Evolutionary conservation across 169 alveolate species (phyloP), one percentile per base, ranked within the genome.

Genomic region (Cryptosporidium muris): DNA sequence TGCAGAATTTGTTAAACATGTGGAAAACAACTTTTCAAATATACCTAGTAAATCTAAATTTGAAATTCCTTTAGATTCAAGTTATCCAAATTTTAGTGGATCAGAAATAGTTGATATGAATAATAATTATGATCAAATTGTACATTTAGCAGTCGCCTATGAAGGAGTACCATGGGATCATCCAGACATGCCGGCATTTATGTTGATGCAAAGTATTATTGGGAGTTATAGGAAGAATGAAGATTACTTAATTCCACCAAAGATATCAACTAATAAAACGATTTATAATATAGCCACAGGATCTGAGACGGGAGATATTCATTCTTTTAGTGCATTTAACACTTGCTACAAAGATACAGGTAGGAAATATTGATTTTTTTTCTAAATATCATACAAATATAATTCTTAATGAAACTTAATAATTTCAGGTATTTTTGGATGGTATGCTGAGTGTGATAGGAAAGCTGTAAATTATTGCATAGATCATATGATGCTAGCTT

Each of bases 301-400:
- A 14, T 52, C 54, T 66, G 54, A 66, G 42, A 25, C 25, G 11
- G 64, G 51, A 40, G 38, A 63, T 16, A 95, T 96, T 37, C 96
- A 94, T 49, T 82, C 82, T 42, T 94, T 91, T 82, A 91, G 93
- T 42, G 93, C 96, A 4, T 94, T 94, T 80, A 94, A 94, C 68
- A 94, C 96, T 1, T 91, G 95, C 68, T 97, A 96, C 91, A 92
- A 94, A 54, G 98, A 97, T 82, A 95, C 98, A 47, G 99, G 98
- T 34, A 81, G 95, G 45, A 96, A 95, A 88, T 98, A 98, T 6
- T 89, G 89, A 80, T 91, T 16, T 52, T 14, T 37, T 1, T 4
- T 2, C 38, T 60, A 36, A 3, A 5, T 9, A 60, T 52, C 9
- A 2, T 37, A 36, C 7, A 52, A n/a, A 40, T 9, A 8, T 36